phyloP scores from a whole-genome alignment of 345 rosid species.

The Pseudoturritis turrita region DNA sequence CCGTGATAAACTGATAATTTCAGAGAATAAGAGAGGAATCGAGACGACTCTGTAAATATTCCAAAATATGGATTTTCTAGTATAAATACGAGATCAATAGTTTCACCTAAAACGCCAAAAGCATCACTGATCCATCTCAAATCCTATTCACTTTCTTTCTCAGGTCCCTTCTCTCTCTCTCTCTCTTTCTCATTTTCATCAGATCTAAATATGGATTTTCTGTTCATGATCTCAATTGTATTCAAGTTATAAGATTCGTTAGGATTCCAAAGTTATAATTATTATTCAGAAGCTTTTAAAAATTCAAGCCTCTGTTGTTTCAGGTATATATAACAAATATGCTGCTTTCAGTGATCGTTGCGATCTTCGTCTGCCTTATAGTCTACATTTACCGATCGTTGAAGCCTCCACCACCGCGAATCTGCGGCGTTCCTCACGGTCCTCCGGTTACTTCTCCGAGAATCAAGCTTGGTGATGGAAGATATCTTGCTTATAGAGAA shows the following conservation, averaged over 20 bases:
- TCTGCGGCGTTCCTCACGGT: constrained; percentile 67
- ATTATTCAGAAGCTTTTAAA: neutral
- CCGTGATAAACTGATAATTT: neutral
- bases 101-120: neutral
- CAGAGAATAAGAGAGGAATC: neutral
- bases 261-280: too few species aligned
- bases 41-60: neutral
- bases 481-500: constrained; percentile 80
- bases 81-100: neutral
- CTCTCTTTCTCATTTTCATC: neutral
- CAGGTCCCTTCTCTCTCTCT: neutral
- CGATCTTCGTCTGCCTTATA: constrained; percentile 45
- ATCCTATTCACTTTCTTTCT: neutral
- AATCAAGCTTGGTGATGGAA: constrained; percentile 68
- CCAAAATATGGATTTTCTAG: neutral
- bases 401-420: constrained; percentile 68
- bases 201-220: neutral
- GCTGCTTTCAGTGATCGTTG: constrained; percentile 43
- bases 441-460: constrained; percentile 68
- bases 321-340: constrained; percentile 32
- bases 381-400: constrained; percentile 49
- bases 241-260: neutral
- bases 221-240: neutral
- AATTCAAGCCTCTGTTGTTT: neutral
- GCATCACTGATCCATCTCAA: neutral